Evolutionary conservation across 306 rosid genomes (phyloP).

Genomic region (Prunus fruticosa): DNA sequence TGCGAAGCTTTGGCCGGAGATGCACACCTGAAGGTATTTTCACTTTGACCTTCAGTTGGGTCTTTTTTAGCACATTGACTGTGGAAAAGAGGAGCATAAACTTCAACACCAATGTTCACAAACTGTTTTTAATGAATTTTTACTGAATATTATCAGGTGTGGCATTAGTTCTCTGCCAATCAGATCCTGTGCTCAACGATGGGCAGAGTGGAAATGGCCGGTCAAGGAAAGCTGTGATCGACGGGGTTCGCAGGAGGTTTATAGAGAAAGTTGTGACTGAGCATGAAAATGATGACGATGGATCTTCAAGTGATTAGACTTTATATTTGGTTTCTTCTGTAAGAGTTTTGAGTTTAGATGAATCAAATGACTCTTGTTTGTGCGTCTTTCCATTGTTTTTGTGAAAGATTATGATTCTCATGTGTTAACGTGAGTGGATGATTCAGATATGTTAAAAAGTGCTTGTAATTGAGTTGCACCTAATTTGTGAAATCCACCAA

Average conservation of each 20-base stretch:
- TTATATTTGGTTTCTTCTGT: constrained; percentile 14
- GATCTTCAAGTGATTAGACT: constrained; percentile 75
- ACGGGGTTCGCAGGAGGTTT: constrained; percentile 72
- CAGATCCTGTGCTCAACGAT: constrained; percentile 84
- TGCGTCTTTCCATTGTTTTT: constrained; percentile 1
- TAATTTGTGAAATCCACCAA: no score
- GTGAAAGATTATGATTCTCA: not conserved
- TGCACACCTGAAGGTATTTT: constrained; percentile 92
- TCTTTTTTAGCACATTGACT: no score
- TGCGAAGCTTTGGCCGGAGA: constrained; percentile 74
- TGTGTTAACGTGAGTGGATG: not conserved
- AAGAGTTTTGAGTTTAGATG: not conserved
- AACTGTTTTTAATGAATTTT: not conserved
- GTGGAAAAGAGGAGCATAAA: no score
- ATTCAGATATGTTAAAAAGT: no score
- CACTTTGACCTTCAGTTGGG: not conserved
- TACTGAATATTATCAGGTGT: constrained; percentile 52
- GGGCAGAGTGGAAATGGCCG: constrained; percentile 57
- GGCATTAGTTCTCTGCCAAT: constrained; percentile 86
- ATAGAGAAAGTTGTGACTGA: constrained; percentile 75
- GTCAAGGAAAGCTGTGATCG: constrained; percentile 73
- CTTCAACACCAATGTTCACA: no score
- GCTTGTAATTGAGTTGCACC: no score
- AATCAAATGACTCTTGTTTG: constrained; percentile 20
- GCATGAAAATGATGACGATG: constrained; percentile 73